phyloP scores from a whole-genome alignment of 306 rosid species.

The Geum urbanum region DNA sequence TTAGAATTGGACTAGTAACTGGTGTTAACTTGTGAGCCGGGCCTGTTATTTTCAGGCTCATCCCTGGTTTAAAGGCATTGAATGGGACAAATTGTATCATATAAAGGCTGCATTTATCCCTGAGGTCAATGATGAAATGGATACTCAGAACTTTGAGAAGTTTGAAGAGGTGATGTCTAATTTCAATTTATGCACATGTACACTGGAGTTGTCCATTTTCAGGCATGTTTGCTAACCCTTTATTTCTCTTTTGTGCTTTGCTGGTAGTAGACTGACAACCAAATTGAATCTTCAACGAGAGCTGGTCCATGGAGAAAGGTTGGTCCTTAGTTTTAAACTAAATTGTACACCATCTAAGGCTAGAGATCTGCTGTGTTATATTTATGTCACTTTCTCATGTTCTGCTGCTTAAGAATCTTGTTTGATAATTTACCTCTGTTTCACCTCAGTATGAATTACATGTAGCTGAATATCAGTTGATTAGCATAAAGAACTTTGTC shows the following conservation, averaged over 20 bases:
- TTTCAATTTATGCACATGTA: slow-evolving; percentile 15
- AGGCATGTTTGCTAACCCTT: slow-evolving; percentile 24
- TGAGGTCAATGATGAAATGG: slow-evolving; percentile 93
- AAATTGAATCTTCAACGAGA: slow-evolving; percentile 71
- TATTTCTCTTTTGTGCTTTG: slow-evolving; percentile 24
- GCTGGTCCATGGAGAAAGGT: slow-evolving; percentile 99
- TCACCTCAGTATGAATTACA: not conserved
- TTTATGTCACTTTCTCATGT: slow-evolving; percentile 9
- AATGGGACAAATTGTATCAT: slow-evolving; percentile 89
- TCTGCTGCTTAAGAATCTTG: slow-evolving; percentile 19
- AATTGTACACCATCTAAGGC: slow-evolving; percentile 14
- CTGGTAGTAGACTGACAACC: slow-evolving; percentile 53
- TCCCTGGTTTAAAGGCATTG: slow-evolving; percentile 87
- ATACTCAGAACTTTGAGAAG: slow-evolving; percentile 99
- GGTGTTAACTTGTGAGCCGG: slow-evolving; percentile 29
- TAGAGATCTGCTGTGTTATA: slow-evolving; percentile 8
- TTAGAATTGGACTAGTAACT: slow-evolving; percentile 26
- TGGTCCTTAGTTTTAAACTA: slow-evolving; percentile 25
- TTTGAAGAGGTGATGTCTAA: slow-evolving; percentile 75
- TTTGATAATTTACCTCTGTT: slow-evolving; percentile 14
- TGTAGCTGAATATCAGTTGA: not conserved
- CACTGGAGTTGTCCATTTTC: slow-evolving; percentile 15
- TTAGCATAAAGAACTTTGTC: not conserved
- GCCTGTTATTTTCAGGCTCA: slow-evolving; percentile 66
- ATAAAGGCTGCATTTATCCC: slow-evolving; percentile 98